phyloP scores from a whole-genome alignment of 768 basidiomycete species.

The Russula dissimulans region DNA sequence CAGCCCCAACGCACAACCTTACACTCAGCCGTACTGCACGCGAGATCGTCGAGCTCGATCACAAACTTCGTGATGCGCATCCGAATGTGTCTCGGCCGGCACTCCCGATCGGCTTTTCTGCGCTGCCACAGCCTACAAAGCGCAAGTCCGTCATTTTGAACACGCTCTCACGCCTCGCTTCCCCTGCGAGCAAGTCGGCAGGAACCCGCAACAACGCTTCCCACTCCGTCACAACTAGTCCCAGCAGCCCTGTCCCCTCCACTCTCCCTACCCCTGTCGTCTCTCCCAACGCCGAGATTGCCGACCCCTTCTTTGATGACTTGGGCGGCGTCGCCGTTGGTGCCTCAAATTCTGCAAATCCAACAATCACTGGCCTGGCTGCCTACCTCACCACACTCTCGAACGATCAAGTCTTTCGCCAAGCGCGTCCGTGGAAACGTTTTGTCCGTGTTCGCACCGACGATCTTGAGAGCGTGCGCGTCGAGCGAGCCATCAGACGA shows the following conservation, averaged over 20 bases:
- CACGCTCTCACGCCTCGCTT: conserved; percentile 76
- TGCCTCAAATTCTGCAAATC: conserved; percentile 22
- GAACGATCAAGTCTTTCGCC: conserved; percentile 53
- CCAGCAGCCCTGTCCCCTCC: conserved; percentile 28
- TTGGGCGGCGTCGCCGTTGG: conserved; percentile 20
- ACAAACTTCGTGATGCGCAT: conserved; percentile 61
- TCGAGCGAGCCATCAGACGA: conserved; percentile 82
- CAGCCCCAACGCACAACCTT: conserved; percentile 84
- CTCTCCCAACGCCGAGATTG: conserved; percentile 47
- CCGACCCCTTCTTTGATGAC: conserved; percentile 48
- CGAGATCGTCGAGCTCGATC: conserved; percentile 76
- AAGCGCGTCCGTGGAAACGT: conserved; percentile 67
- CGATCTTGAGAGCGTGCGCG: conserved; percentile 78
- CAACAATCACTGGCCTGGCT: conserved; percentile 51
- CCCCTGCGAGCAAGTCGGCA: conserved; percentile 49
- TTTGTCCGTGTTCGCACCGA: conserved; percentile 82
- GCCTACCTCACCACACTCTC: conserved; percentile 74
- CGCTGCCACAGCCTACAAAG: conserved; percentile 49
- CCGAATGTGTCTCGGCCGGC: conserved; percentile 48
- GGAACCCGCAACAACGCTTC: conserved; percentile 27
- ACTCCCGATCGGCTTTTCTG: conserved; percentile 50
- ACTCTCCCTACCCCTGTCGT: conserved; percentile 35
- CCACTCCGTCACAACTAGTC: conserved; percentile 17
- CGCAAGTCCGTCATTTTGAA: conserved; percentile 80
- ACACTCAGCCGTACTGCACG: conserved; percentile 71